Evolutionary conservation across 2,329 filamentous ascomycete species (phyloP).

Genomic region (Teratosphaeria nubilosa): DNA sequence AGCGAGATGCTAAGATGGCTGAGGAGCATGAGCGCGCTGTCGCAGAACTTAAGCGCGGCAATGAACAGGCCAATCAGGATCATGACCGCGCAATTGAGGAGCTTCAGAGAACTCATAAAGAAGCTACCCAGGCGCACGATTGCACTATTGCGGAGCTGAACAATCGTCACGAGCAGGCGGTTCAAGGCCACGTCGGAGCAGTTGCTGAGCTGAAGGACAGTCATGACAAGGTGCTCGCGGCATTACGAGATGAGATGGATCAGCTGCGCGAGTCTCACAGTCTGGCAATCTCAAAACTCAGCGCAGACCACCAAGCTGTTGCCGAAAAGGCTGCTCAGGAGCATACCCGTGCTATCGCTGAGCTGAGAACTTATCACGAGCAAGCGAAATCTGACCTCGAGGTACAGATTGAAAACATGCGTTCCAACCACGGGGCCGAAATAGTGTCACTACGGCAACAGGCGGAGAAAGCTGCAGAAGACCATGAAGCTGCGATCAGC

Average conservation of each 20-base stretch:
- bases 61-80: background rate
- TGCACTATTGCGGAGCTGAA: background rate
- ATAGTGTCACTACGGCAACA: background rate
- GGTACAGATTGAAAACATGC: constrained; percentile 1
- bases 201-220: background rate
- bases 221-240: background rate
- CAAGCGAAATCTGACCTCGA: background rate
- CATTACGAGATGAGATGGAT: background rate
- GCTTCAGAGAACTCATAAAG: background rate
- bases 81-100: background rate
- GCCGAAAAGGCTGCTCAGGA: background rate
- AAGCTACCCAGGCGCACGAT: background rate
- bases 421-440: background rate
- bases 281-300: background rate
- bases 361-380: background rate
- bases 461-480: background rate
- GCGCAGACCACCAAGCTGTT: background rate
- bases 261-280: background rate
- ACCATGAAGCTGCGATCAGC: constrained; percentile 3
- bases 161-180: background rate
- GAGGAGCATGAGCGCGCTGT: background rate
- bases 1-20: background rate
- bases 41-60: background rate
- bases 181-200: background rate
- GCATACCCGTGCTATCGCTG: background rate